Conservation (phyloP, 2,329 filamentous ascomycete species). For the Geosmithia putterillii region DNA sequence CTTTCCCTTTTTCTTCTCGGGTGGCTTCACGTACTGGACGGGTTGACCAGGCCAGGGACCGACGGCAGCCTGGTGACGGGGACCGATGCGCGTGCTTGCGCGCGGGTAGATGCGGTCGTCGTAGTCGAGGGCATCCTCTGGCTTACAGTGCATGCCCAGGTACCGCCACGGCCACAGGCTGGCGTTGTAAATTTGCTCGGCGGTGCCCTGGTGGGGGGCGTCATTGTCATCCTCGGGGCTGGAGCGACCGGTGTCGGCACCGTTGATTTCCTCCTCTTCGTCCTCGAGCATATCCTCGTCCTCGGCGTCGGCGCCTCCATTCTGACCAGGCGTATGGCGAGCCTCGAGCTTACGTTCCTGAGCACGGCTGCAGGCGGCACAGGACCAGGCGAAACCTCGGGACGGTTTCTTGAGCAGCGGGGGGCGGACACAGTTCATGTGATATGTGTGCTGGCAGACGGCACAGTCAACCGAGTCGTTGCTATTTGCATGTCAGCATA, state of each 20-base stretch:
- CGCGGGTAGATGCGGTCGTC: constrained; percentile 96
- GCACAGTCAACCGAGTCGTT: constrained; percentile 95
- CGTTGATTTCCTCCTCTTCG: constrained; percentile 56
- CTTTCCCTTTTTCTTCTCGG: constrained; percentile 71
- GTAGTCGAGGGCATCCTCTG: constrained; percentile 91
- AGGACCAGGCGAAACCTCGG: constrained; percentile 95
- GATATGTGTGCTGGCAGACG: constrained; percentile 87
- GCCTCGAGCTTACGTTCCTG: constrained; percentile 89
- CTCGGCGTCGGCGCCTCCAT: constrained; percentile 55
- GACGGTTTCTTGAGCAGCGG: constrained; percentile 91
- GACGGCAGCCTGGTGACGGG: constrained; percentile 81
- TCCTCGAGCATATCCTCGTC: constrained; percentile 54
- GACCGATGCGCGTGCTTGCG: constrained; percentile 83
- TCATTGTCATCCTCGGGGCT: constrained; percentile 50
- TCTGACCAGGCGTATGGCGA: constrained; percentile 66
- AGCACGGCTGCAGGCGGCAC: constrained; percentile 88
- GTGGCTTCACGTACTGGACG: constrained; percentile 80
- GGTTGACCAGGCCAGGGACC: constrained; percentile 74
- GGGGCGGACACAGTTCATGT: constrained; percentile 95
- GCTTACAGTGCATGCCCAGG: constrained; percentile 85
- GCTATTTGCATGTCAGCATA: too few species aligned
- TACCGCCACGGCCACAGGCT: constrained; percentile 96
- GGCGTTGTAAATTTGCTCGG: constrained; percentile 83
- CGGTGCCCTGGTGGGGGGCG: constrained; percentile 48
- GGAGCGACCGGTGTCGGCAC: constrained; percentile 44